phyloP scores from a whole-genome alignment of 2,329 filamentous ascomycete species.

The Plectosphaerella plurivora region DNA sequence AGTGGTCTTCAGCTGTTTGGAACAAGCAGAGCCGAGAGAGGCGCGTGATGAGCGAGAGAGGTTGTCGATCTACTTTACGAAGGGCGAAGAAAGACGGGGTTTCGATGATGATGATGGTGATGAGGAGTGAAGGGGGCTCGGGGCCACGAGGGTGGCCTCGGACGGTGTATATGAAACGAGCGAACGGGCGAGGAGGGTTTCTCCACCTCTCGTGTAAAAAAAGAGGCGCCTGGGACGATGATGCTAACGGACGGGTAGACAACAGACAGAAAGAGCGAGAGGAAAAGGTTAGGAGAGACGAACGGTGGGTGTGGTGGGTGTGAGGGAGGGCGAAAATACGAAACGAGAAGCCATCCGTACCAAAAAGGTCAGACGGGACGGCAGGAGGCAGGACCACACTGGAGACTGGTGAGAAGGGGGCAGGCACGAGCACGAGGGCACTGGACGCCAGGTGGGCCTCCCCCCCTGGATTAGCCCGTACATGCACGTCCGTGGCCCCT shows the following conservation, averaged over 20 bases:
- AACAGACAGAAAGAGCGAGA: slow-evolving; percentile 9
- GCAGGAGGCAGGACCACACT: too few relatives aligned
- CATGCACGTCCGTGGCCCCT: too few relatives aligned
- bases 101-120: slow-evolving; percentile 2
- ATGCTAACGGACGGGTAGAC: slow-evolving; percentile 16
- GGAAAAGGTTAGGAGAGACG: slow-evolving; percentile 7
- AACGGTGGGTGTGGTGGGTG: neutral
- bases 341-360: neutral
- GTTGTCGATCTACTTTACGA: slow-evolving; percentile 2
- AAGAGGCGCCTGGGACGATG: slow-evolving; percentile 14
- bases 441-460: too few relatives aligned
- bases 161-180: slow-evolving; percentile 21
- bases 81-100: slow-evolving; percentile 4
- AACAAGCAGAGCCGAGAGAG: neutral
- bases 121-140: slow-evolving; percentile 11
- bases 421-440: too few relatives aligned
- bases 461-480: too few relatives aligned
- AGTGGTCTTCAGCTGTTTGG: too few relatives aligned
- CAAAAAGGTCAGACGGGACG: too few relatives aligned
- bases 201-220: slow-evolving; percentile 3
- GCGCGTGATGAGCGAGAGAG: neutral
- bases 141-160: slow-evolving; percentile 11
- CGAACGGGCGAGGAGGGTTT: slow-evolving; percentile 11
- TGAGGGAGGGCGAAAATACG: neutral
- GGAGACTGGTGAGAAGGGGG: too few relatives aligned